Base-by-base conservation (phyloP, 192 early-diverging fungal genomes). In the Thamnidium elegans region DNA sequence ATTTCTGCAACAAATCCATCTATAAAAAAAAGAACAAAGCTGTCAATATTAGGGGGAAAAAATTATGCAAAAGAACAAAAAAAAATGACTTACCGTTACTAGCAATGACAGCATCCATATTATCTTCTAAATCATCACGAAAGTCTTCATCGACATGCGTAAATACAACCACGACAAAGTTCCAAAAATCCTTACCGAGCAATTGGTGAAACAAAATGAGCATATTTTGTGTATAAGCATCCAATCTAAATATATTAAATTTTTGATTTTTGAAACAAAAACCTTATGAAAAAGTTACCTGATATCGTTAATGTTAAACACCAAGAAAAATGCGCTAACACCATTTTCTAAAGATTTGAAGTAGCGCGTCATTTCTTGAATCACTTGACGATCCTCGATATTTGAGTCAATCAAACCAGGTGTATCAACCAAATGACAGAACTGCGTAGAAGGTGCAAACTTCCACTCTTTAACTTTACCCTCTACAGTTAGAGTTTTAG, bases 161-260 rank as follows among this genome's bases (percentile, higher is more conserved):
- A 62, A 82, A 82, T 32, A 82, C 81, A 60, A 82, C 69, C 8
- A 80, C 71, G 0, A 79, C 78, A 68, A 78, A 79, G 53, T 79
- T 79, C 81, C 81, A 82, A 42, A 82, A 82, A 19, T 79, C 72
- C 23, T 69, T 68, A 44, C 81, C 81, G 31, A 82, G 60, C 39
- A 82, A 46, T 31, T 65, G 58, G 44, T 80, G 76, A 58, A 82
- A 82, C 34, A 80, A 50, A 4, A 69, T 50, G 50, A 82, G 32
- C 81, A 82, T 82, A 43, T 74, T 78, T 61, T 82, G 79, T 8
- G 78, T 82, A 61, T 78, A 82, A 21, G 77, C 78, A 58, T 82
- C 81, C 64, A 82, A 60, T 58, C 78, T 79, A 55, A 30, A 21
- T 46, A 58, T 59, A 45, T 48, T 11, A 5, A 50, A 20, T 20